Base-by-base conservation (phyloP, 75 land plant species). In the Selaginella tamariscina region DNA sequence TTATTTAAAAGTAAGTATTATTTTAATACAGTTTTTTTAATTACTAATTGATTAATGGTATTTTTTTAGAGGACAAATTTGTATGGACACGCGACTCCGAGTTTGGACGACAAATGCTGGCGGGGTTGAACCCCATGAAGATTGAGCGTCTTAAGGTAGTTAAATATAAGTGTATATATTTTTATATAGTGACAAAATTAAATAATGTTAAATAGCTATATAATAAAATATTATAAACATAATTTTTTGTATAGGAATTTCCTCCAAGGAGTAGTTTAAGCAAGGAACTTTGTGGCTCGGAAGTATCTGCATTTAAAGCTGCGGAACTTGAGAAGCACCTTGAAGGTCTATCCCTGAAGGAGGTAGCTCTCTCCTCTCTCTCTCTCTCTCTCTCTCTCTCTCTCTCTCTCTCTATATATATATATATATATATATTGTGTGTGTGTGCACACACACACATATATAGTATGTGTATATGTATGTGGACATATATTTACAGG, bases 21-120 rank as follows among this genome's bases (percentile, higher is more conserved):
- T 39, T 39, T 39, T 39, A 39, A 5, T 39, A n/a, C n/a, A n/a
- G n/a, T n/a, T n/a, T n/a, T n/a, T n/a, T n/a, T n/a, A n/a, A n/a
- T n/a, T n/a, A n/a, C n/a, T n/a, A n/a, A n/a, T n/a, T n/a, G n/a
- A n/a, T n/a, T n/a, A n/a, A n/a, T n/a, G n/a, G n/a, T 8, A 15
- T 33, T 11, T 32, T 8, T 77, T 62, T 64, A 70, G 71, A 70
- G 71, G 71, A 70, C 24, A 80, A 79, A 79, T 89, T 82, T 82
- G 73, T 89, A 39, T 89, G 94, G 94, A 49, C 84, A 64, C 82
- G 94, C 55, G 94, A 89, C 66, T 77, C 80, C 56, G 94, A 89
- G 66, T 84, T 89, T 70, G 85, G 81, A 1, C 84, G 94, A 1
- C 94, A 89, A 68, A 56, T 77, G 65, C 54, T 89, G 54, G 94